Evolutionary conservation across 1,284 basidiomycete species (phyloP).

Genomic region (Serendipita sp.): DNA sequence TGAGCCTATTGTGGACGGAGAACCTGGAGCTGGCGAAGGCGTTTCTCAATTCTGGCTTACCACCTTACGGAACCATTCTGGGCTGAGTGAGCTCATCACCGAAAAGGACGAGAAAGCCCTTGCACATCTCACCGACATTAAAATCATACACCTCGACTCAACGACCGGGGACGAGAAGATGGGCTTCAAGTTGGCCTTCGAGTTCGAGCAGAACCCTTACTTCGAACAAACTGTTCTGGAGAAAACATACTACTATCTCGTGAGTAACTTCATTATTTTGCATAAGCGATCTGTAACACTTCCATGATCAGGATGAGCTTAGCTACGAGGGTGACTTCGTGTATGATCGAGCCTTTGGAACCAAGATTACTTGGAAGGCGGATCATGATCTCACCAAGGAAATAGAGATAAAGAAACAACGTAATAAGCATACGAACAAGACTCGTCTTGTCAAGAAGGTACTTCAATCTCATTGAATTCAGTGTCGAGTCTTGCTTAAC

Average conservation of each 20-base stretch:
- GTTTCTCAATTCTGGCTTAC: constrained; percentile 99
- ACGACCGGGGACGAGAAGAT: constrained; percentile 45
- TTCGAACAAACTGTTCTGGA: constrained; percentile 75
- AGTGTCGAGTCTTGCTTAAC: background rate
- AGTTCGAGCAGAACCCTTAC: constrained; percentile 73
- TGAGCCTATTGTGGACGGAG: constrained; percentile 14
- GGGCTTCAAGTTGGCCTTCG: constrained; percentile 84
- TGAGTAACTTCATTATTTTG: constrained; percentile 10
- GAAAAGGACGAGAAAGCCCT: constrained; percentile 78
- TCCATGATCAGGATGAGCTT: constrained; percentile 46
- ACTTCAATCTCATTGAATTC: background rate
- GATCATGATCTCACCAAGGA: constrained; percentile 96
- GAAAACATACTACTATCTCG: constrained; percentile 93
- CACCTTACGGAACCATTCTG: constrained; percentile 82
- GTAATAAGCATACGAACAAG: constrained; percentile 94
- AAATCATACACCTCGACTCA: constrained; percentile 45
- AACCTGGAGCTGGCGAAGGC: constrained; percentile 30
- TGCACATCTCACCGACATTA: constrained; percentile 47
- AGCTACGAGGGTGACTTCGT: constrained; percentile 91
- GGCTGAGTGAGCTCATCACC: constrained; percentile 79
- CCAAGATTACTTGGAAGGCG: constrained; percentile 91
- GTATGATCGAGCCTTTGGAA: constrained; percentile 85
- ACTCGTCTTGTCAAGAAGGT: constrained; percentile 60
- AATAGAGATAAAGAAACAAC: constrained; percentile 97
- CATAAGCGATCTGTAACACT: background rate